phyloP scores from a whole-genome alignment of 2,329 filamentous ascomycete species.

The Aspergillus fischeri region DNA sequence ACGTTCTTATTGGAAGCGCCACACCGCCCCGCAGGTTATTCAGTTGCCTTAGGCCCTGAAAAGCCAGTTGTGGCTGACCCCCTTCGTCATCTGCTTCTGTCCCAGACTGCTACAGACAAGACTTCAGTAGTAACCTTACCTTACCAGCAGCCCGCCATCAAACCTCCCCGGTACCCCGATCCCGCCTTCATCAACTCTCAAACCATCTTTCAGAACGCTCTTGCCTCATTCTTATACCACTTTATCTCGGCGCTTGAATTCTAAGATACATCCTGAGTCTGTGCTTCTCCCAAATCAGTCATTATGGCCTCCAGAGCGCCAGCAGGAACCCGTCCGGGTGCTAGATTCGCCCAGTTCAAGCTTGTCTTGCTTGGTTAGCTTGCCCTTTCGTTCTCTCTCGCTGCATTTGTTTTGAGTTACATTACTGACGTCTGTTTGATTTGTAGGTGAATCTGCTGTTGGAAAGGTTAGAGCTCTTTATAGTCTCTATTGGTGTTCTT shows the following conservation, averaged over 20 bases:
- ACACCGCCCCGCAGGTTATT: conserved; percentile 13
- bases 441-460: conserved; percentile 89
- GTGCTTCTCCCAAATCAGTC: conserved; percentile 20
- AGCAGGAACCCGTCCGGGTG: conserved; percentile 63
- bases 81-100: conserved; percentile 31
- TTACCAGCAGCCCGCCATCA: conserved; percentile 12
- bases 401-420: conserved; percentile 4
- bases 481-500: conserved; percentile 7
- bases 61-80: conserved; percentile 26
- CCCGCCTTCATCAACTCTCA: conserved; percentile 20
- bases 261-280: conserved; percentile 1
- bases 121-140: background rate
- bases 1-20: conserved; percentile 3
- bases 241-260: background rate
- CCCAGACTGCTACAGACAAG: background rate
- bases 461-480: conserved; percentile 68
- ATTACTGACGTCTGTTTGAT: conserved; percentile 15
- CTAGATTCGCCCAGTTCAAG: conserved; percentile 98
- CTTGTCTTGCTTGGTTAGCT: conserved; percentile 86
- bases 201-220: conserved; percentile 13
- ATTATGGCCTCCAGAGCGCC: conserved; percentile 82
- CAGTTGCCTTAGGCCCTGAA: conserved; percentile 9
- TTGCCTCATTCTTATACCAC: conserved; percentile 4
- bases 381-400: background rate
- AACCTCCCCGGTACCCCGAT: conserved; percentile 16